Evolutionary conservation across 257 asterid species (phyloP).

Genomic region (Thymus quinquecostatus): DNA sequence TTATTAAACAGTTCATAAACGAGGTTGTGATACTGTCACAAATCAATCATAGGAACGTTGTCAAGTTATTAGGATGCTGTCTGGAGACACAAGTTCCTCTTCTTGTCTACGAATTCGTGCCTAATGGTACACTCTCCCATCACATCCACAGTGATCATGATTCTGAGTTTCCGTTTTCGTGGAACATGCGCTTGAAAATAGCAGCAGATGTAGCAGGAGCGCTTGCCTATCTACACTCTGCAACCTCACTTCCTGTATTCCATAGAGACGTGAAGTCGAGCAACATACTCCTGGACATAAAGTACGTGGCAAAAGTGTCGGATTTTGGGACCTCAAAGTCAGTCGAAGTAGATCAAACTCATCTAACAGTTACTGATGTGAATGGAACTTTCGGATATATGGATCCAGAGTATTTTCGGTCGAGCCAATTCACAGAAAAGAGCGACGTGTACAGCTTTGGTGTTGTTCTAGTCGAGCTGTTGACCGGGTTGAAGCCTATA

Average conservation of each 20-base stretch:
- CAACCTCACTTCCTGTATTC: slow-evolving; percentile 26
- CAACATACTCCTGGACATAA: slow-evolving; percentile 32
- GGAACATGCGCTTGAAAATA: slow-evolving; percentile 26
- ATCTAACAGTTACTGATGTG: slow-evolving; percentile 28
- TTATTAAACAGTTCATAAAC: slow-evolving; percentile 27
- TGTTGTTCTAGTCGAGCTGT: slow-evolving; percentile 32
- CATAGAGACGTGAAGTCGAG: slow-evolving; percentile 35
- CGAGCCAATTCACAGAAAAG: slow-evolving; percentile 34
- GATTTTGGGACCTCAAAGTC: slow-evolving; percentile 33
- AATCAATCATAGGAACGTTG: slow-evolving; percentile 34
- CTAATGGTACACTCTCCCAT: slow-evolving; percentile 24
- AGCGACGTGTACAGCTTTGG: slow-evolving; percentile 39
- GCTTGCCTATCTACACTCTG: slow-evolving; percentile 26
- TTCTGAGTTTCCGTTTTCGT: not conserved
- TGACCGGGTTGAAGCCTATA: slow-evolving; percentile 28
- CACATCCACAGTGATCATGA: slow-evolving; percentile 9
- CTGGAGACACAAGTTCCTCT: slow-evolving; percentile 23
- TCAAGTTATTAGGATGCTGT: slow-evolving; percentile 30
- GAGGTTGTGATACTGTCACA: slow-evolving; percentile 34
- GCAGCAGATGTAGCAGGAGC: slow-evolving; percentile 27
- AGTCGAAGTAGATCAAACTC: slow-evolving; percentile 34
- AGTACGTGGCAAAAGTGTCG: slow-evolving; percentile 22
- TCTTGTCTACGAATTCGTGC: slow-evolving; percentile 18
- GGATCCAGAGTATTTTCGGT: slow-evolving; percentile 36
- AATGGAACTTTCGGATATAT: slow-evolving; percentile 41